A percentile compares a stretch with the other conserved stretches of the same genome.
Conservation (phyloP, 768 basidiomycete genomes). For the Boletus insuetus region DNA sequence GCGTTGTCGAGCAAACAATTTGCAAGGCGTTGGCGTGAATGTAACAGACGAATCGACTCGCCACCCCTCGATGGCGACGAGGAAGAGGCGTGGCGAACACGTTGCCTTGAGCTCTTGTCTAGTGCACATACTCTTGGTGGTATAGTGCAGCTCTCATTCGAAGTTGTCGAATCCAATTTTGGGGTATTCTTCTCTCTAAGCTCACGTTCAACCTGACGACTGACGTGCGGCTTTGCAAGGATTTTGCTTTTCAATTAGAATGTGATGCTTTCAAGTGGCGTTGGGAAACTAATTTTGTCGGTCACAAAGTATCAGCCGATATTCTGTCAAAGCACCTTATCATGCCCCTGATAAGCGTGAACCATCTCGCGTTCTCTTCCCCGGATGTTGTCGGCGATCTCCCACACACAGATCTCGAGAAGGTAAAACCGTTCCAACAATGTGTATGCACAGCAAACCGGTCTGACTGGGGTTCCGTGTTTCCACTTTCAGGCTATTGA, state of each 20-base stretch:
- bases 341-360: slow-evolving; percentile 69
- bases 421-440: slow-evolving; percentile 39
- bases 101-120: slow-evolving; percentile 52
- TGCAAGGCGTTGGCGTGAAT: slow-evolving; percentile 67
- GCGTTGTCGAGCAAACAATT: slow-evolving; percentile 56
- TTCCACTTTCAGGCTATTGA: slow-evolving; percentile 53
- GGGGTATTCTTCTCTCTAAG: slow-evolving; percentile 41
- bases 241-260: slow-evolving; percentile 61
- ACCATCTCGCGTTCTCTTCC: slow-evolving; percentile 65
- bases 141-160: slow-evolving; percentile 55
- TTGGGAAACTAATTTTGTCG: slow-evolving; percentile 72
- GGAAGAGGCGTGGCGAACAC: slow-evolving; percentile 63
- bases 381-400: slow-evolving; percentile 55
- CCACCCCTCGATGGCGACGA: slow-evolving; percentile 34
- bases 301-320: slow-evolving; percentile 63
- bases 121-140: slow-evolving; percentile 62
- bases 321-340: slow-evolving; percentile 78
- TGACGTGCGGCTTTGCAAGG: slow-evolving; percentile 41
- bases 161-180: slow-evolving; percentile 55
- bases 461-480: slow-evolving; percentile 5
- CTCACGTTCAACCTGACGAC: slow-evolving; percentile 5
- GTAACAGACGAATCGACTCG: slow-evolving; percentile 42
- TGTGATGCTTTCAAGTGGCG: slow-evolving; percentile 67
- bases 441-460: background rate
- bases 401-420: slow-evolving; percentile 59